These are phyloP conservation scores for Suhomyces chickasaworum DNA, from an alignment of 1,139 yeast species.

Conservation along the genomic window DNA sequence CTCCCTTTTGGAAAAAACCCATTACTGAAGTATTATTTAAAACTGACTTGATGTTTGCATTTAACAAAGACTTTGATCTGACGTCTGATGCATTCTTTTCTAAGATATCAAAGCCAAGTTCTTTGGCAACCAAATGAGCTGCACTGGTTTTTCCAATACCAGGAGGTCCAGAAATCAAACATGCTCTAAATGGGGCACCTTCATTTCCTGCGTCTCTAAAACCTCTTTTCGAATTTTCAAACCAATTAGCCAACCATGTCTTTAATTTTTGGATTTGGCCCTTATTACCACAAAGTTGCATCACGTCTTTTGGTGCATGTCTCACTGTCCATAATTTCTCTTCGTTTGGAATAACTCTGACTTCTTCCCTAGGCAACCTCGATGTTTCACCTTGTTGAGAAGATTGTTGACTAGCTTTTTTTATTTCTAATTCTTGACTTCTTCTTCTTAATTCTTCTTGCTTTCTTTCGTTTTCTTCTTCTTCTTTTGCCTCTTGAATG, in stretches of 20 bases:
- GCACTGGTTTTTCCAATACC: conserved; percentile 85
- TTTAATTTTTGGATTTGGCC: conserved; percentile 66
- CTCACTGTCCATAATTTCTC: conserved; percentile 89
- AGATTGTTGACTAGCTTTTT: background rate
- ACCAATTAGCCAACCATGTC: conserved; percentile 83
- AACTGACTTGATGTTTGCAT: conserved; percentile 67
- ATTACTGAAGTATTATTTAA: conserved; percentile 80
- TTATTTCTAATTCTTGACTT: conserved; percentile 4
- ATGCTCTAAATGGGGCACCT: conserved; percentile 78
- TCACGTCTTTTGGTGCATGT: conserved; percentile 78
- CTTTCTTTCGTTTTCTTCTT: conserved; percentile 24
- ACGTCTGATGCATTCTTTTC: conserved; percentile 89
- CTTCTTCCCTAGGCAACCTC: conserved; percentile 21
- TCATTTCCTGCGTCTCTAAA: conserved; percentile 60
- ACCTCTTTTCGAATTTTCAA: conserved; percentile 52
- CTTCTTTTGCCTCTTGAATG: conserved; percentile 50
- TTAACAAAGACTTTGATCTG: conserved; percentile 75
- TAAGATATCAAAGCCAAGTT: conserved; percentile 68
- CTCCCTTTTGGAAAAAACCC: conserved; percentile 61
- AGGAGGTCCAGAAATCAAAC: conserved; percentile 82
- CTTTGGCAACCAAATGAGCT: conserved; percentile 70
- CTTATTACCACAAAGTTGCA: conserved; percentile 91
- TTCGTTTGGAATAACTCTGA: conserved; percentile 38
- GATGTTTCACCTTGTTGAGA: conserved; percentile 4
- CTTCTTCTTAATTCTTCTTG: conserved; percentile 19